Evolutionary conservation across 352 stramenopile species (phyloP), one percentile per base, ranked within the genome.

Genomic region (Phytopythium oedochilum): DNA sequence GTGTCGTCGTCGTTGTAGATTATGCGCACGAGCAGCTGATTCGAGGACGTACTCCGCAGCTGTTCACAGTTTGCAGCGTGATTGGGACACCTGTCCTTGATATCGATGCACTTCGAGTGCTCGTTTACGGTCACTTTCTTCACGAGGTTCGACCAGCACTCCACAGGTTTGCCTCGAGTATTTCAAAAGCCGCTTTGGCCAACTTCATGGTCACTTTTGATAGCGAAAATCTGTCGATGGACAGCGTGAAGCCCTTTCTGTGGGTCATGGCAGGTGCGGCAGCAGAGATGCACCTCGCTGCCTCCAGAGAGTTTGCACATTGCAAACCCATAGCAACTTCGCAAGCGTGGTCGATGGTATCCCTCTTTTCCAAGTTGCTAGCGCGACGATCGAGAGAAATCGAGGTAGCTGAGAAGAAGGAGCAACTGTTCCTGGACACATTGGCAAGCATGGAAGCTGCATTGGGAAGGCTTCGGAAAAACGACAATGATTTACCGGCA

Each of bases 121-220:
- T 73, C 2, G 25, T 84, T 0, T 81, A 77, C 26, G 75, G 75
- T 0, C 67, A 70, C 48, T 86, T 84, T n/a, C 58, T 71, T n/a
- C 35, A 61, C 11, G 65, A 83, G 43, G 18, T 83, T 5, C 61
- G 79, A 12, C 57, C 65, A 5, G 42, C 20, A 20, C 22, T 47
- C 5, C 32, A 15, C 11, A 15, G 15, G 11, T 11, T 73, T 26
- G 5, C 52, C 2, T 14, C 26, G 1, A 28, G 18, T n/a, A 18
- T 40, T 2, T 3, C 22, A 29, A 40, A 53, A 5, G 8, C 15
- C 8, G 8, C 8, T 23, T 29, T 26, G 12, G 25, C 23, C 4
- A 45, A 20, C 5, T 15, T 17, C 15, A 22, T 4, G 6, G 7
- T 14, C 4, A 4, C 14, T 25, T 5, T 14, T 40, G 15, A 9